phyloP scores from a whole-genome alignment of 768 basidiomycete species.

The Suillus paluster region DNA sequence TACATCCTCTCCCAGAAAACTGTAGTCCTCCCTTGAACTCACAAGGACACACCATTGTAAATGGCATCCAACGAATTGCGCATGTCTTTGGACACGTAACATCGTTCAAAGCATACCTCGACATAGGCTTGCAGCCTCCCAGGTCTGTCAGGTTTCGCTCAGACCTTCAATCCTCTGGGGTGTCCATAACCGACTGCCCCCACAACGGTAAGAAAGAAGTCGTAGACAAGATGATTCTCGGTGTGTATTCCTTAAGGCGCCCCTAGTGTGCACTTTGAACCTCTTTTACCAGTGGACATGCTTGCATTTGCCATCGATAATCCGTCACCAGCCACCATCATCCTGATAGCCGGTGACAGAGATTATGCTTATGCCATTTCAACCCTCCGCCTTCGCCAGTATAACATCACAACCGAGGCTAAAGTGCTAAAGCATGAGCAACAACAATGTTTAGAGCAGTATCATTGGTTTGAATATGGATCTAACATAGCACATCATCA shows the following conservation, averaged over 20 bases:
- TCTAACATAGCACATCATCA: too few species aligned
- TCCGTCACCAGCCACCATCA: constrained; percentile 52
- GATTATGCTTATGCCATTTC: constrained; percentile 69
- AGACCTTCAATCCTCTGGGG: constrained; percentile 49
- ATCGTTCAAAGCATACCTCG: constrained; percentile 58
- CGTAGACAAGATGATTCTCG: constrained; percentile 52
- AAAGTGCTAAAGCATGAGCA: too few species aligned
- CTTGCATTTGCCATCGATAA: constrained; percentile 69
- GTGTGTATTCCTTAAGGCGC: constrained; percentile 26
- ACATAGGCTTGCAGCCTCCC: constrained; percentile 40
- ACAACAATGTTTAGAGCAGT: too few species aligned
- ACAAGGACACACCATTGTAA: constrained; percentile 41
- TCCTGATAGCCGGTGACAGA: constrained; percentile 69
- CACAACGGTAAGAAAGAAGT: constrained; percentile 40
- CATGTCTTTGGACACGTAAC: constrained; percentile 51
- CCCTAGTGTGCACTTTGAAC: constrained; percentile 9
- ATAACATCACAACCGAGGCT: too few species aligned
- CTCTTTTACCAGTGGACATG: constrained; percentile 59
- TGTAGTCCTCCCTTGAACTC: constrained; percentile 34
- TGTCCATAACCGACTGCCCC: constrained; percentile 43
- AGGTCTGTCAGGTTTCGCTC: constrained; percentile 42
- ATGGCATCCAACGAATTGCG: constrained; percentile 49
- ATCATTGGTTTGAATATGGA: too few species aligned
- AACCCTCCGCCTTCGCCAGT: constrained; percentile 55
- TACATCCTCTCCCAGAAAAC: constrained; percentile 28